A percentile compares a stretch with the other conserved stretches of the same genome.
These are phyloP conservation scores for Kwoniella shandongensis DNA, from an alignment of 768 basidiomycete genomes.

Conservation along the genomic window DNA sequence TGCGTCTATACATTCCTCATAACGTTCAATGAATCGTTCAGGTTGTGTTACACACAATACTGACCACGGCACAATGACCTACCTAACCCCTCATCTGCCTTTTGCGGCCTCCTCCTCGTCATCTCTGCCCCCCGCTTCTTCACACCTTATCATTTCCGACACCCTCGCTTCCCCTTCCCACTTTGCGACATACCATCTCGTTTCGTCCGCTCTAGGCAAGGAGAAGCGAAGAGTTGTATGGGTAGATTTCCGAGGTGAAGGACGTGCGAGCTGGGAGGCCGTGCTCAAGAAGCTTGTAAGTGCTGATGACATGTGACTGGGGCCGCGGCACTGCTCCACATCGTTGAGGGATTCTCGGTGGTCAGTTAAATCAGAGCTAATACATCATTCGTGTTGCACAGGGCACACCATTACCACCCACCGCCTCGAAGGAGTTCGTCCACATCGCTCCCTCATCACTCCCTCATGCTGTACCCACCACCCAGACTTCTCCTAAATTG, in stretches of 20 bases:
- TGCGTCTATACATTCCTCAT: too few species aligned
- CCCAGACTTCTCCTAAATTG: slow-evolving; percentile 18
- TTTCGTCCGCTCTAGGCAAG: slow-evolving; percentile 27
- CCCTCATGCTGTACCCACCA: neutral
- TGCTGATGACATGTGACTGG: neutral
- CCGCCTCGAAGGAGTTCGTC: slow-evolving; percentile 11
- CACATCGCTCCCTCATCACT: slow-evolving; percentile 37
- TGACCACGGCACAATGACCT: slow-evolving; percentile 40
- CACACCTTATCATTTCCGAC: slow-evolving; percentile 47
- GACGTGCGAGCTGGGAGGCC: slow-evolving; percentile 39
- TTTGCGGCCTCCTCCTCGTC: slow-evolving; percentile 19
- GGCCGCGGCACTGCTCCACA: too few species aligned
- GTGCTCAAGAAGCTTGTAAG: slow-evolving; percentile 47
- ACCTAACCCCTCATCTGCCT: slow-evolving; percentile 34
- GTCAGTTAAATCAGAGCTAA: too few species aligned
- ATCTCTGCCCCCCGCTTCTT: slow-evolving; percentile 34
- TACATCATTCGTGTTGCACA: too few species aligned
- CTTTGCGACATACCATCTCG: slow-evolving; percentile 44
- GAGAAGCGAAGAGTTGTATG: slow-evolving; percentile 27
- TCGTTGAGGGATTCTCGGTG: too few species aligned
- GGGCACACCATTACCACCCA: slow-evolving; percentile 31
- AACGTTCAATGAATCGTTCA: too few species aligned
- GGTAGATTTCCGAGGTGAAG: slow-evolving; percentile 45
- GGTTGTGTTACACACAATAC: too few species aligned
- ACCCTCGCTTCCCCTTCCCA: slow-evolving; percentile 37